These are phyloP conservation scores for Xerocomus nothofagi DNA, from an alignment of 1,284 basidiomycete species.

Conservation along the genomic window DNA sequence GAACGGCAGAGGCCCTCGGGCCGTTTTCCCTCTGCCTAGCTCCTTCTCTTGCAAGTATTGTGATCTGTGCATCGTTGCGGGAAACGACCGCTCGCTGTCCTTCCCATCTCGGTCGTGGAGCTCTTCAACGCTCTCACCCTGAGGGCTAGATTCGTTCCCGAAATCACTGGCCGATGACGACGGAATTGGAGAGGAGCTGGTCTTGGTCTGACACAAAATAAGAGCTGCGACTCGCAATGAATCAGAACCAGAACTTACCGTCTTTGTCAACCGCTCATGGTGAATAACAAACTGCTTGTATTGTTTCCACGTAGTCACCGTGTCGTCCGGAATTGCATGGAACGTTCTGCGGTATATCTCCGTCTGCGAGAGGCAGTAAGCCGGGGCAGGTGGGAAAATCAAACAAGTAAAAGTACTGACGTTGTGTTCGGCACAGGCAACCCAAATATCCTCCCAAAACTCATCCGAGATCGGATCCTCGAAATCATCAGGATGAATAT, in stretches of 20 bases:
- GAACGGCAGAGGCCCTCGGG: constrained; percentile 66
- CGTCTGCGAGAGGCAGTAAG: constrained; percentile 53
- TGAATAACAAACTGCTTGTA: constrained; percentile 84
- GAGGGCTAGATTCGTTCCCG: constrained; percentile 38
- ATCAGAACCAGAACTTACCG: constrained; percentile 41
- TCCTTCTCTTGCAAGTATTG: constrained; percentile 27
- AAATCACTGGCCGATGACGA: constrained; percentile 58
- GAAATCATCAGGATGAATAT: constrained; percentile 76
- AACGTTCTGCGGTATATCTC: constrained; percentile 94
- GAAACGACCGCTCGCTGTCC: constrained; percentile 21
- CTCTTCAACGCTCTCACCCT: constrained; percentile 23
- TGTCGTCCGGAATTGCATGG: constrained; percentile 87
- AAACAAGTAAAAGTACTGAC: constrained; percentile 47
- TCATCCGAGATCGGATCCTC: constrained; percentile 83
- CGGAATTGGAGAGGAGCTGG: constrained; percentile 44
- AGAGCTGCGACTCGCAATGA: background rate
- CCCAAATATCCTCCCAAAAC: constrained; percentile 91
- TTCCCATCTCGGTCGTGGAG: constrained; percentile 15
- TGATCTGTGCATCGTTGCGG: constrained; percentile 10
- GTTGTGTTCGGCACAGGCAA: constrained; percentile 81
- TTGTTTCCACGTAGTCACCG: constrained; percentile 91
- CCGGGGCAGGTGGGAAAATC: constrained; percentile 9
- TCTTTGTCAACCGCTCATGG: constrained; percentile 74
- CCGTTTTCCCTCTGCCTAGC: constrained; percentile 25
- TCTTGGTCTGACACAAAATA: constrained; percentile 42